Percentiles rank a stretch among this genome's conserved stretches.
phyloP scores from a whole-genome alignment of 148 eudicot species.

The Vaccinium corymbosum region DNA sequence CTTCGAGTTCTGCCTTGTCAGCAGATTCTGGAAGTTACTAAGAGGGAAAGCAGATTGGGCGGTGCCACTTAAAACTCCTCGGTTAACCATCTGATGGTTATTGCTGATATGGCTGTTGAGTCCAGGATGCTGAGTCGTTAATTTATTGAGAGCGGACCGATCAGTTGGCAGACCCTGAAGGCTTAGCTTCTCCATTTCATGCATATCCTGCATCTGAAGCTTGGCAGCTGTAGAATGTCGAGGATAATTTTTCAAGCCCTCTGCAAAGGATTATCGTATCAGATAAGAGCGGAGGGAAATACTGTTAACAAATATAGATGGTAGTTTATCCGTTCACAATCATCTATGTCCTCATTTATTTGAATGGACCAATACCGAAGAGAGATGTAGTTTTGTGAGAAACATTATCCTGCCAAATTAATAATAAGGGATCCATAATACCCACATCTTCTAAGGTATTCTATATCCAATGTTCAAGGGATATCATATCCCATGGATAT shows the following conservation, averaged over 20 bases:
- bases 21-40: conserved; percentile 57
- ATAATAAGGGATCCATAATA: background rate
- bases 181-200: conserved; percentile 55
- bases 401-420: background rate
- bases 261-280: conserved; percentile 35
- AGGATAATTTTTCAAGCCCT: conserved; percentile 80
- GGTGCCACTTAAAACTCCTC: conserved; percentile 54
- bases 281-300: background rate
- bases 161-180: conserved; percentile 64
- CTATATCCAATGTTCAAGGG: background rate
- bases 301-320: background rate
- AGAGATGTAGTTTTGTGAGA: background rate
- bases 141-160: conserved; percentile 51
- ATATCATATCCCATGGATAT: background rate
- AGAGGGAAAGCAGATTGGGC: conserved; percentile 57
- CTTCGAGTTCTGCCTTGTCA: conserved; percentile 65
- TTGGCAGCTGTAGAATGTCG: conserved; percentile 50
- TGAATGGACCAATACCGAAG: background rate
- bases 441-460: background rate
- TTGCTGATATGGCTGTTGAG: conserved; percentile 36
- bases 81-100: conserved; percentile 37
- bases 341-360: background rate
- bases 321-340: background rate
- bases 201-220: conserved; percentile 61
- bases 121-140: conserved; percentile 60